These are phyloP conservation scores for Pseudogymnoascus sp. DNA, from an alignment of 2,329 filamentous ascomycete species.

Conservation along the genomic window DNA sequence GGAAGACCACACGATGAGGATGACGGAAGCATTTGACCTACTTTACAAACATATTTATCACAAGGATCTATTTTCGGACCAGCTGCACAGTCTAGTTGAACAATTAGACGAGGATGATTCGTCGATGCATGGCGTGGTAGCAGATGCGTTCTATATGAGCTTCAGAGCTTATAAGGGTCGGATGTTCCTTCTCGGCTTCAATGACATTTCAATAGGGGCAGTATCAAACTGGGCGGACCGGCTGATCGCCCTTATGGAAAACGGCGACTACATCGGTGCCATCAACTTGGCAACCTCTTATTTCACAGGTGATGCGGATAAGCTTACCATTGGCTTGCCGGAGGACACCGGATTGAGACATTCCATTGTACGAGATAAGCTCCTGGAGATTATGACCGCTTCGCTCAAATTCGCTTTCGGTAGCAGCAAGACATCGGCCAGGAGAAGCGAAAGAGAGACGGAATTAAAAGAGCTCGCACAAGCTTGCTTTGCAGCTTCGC, in stretches of 20 bases:
- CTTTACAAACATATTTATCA: conserved; percentile 91
- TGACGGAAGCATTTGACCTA: conserved; percentile 91
- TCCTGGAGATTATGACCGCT: conserved; percentile 88
- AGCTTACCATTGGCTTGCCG: conserved; percentile 85
- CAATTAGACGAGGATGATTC: conserved; percentile 79
- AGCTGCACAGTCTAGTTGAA: conserved; percentile 79
- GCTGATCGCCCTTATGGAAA: conserved; percentile 87
- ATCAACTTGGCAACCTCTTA: conserved; percentile 88
- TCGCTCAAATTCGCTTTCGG: conserved; percentile 85
- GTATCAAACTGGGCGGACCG: conserved; percentile 97
- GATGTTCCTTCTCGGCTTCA: conserved; percentile 87
- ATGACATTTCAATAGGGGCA: conserved; percentile 82
- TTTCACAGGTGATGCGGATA: conserved; percentile 85
- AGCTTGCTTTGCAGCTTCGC: conserved; percentile 76
- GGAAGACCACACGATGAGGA: conserved; percentile 80
- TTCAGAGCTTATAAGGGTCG: conserved; percentile 92
- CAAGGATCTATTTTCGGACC: conserved; percentile 78
- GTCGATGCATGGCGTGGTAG: conserved; percentile 90
- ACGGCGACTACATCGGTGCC: conserved; percentile 89
- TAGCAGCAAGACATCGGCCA: conserved; percentile 46
- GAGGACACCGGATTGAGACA: conserved; percentile 73
- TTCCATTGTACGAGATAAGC: conserved; percentile 75
- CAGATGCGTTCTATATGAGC: conserved; percentile 97
- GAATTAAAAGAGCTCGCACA: conserved; percentile 73
- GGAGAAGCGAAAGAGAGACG: conserved; percentile 36